Percentiles rank a stretch among this genome's conserved stretches.
phyloP scores from a whole-genome alignment of 805 yeast genomes.

The Myxozyma neotropica region DNA sequence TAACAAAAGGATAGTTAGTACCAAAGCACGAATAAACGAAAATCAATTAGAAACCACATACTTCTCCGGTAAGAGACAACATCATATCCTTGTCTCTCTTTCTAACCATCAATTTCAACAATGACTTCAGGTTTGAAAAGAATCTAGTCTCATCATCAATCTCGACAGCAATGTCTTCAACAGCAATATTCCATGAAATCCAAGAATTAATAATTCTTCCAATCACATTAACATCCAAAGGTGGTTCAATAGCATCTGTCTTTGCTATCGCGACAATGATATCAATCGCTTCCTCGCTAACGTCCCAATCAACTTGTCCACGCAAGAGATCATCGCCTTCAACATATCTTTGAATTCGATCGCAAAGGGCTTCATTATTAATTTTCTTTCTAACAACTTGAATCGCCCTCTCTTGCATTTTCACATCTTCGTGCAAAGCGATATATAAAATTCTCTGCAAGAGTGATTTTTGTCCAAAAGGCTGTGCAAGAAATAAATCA shows the following conservation, averaged over 20 bases:
- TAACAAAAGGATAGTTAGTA: slow-evolving; percentile 62
- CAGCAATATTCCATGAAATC: slow-evolving; percentile 44
- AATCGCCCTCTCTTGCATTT: slow-evolving; percentile 59
- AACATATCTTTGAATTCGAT: slow-evolving; percentile 40
- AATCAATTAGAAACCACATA: background rate
- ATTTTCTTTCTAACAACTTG: slow-evolving; percentile 36
- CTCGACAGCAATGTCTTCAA: slow-evolving; percentile 36
- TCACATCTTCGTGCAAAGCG: slow-evolving; percentile 73
- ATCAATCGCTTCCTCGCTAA: slow-evolving; percentile 38
- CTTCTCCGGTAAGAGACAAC: slow-evolving; percentile 44
- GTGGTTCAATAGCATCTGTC: slow-evolving; percentile 30
- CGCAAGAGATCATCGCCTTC: slow-evolving; percentile 39
- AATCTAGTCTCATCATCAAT: slow-evolving; percentile 25
- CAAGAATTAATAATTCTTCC: slow-evolving; percentile 40
- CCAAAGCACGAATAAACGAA: background rate
- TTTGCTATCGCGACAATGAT: slow-evolving; percentile 37
- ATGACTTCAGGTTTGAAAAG: slow-evolving; percentile 51
- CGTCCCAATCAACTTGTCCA: slow-evolving; percentile 41
- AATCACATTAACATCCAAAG: slow-evolving; percentile 32
- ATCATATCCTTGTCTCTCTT: slow-evolving; percentile 74
- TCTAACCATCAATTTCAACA: slow-evolving; percentile 64
- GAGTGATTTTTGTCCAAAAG: slow-evolving; percentile 66
- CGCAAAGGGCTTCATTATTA: slow-evolving; percentile 42
- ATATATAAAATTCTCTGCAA: slow-evolving; percentile 75
- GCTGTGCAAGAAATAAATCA: slow-evolving; percentile 80